These are phyloP conservation scores for Solanum pinnatisectum DNA, from an alignment of 257 asterid species.

Conservation along the genomic window DNA sequence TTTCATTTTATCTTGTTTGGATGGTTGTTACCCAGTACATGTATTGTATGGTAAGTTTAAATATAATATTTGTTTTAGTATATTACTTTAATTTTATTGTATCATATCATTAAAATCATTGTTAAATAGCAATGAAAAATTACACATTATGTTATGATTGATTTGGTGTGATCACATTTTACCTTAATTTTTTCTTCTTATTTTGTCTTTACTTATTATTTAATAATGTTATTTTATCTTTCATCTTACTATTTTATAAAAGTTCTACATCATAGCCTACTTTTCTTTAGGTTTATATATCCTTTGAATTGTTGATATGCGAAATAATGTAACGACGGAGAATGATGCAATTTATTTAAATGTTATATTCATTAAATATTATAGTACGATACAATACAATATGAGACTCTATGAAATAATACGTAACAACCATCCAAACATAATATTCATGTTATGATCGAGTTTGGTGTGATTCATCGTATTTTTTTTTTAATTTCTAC, in stretches of 20 bases:
- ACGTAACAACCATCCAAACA: not conserved
- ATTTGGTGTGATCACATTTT: not conserved
- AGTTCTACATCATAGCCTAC: too few relatives aligned
- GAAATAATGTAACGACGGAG: accelerated
- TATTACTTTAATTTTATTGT: not conserved
- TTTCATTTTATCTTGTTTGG: not conserved
- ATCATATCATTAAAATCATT: accelerated
- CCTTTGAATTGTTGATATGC: not conserved
- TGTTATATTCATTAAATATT: not conserved
- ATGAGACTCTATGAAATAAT: not conserved
- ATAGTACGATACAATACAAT: too few relatives aligned
- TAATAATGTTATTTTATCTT: too few relatives aligned
- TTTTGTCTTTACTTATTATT: not conserved
- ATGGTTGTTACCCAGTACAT: too few relatives aligned
- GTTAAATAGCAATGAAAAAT: not conserved
- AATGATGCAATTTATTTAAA: not conserved
- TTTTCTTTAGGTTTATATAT: not conserved
- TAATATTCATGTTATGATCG: not conserved
- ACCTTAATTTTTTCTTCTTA: not conserved
- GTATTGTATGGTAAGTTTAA: not conserved
- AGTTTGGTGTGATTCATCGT: not conserved
- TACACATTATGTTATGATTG: not conserved
- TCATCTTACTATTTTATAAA: not conserved
- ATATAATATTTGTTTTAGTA: not conserved
- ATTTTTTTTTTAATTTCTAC: not conserved